phyloP scores from a whole-genome alignment of 2,329 filamentous ascomycete species.

The Nemania sp. region DNA sequence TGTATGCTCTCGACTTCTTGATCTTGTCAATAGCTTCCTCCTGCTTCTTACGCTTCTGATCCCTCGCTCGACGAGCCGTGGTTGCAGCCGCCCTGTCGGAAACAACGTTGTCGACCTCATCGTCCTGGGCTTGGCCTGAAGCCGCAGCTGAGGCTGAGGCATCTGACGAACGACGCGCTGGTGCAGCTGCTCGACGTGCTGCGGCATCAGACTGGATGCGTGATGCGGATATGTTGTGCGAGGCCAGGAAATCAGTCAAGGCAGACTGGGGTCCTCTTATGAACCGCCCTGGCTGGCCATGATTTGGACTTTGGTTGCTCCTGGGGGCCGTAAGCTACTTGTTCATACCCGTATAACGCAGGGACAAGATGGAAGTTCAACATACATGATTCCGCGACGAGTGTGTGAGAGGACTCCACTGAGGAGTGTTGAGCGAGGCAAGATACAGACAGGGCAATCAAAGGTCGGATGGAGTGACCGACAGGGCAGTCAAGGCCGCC shows the following conservation, averaged over 20 bases:
- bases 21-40: constrained; percentile 63
- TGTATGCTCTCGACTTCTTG: constrained; percentile 63
- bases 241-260: constrained; percentile 39
- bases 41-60: constrained; percentile 57
- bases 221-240: constrained; percentile 38
- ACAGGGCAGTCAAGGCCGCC: too few relatives aligned
- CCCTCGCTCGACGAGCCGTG: constrained; percentile 22
- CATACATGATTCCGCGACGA: constrained; percentile 27
- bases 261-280: constrained; percentile 41
- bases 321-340: constrained; percentile 3
- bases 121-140: constrained; percentile 20
- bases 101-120: constrained; percentile 16
- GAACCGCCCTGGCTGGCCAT: constrained; percentile 18
- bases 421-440: neutral
- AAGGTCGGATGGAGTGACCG: neutral
- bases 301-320: constrained; percentile 26
- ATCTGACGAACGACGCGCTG: constrained; percentile 18
- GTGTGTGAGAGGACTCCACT: neutral
- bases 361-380: neutral
- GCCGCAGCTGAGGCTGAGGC: constrained; percentile 8
- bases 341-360: neutral
- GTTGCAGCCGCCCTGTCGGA: constrained; percentile 5
- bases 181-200: constrained; percentile 28
- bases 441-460: neutral
- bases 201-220: constrained; percentile 31